Evolutionary conservation across 495 filamentous ascomycete genomes (phyloP).

Genomic region (Oidiodendron maius): DNA sequence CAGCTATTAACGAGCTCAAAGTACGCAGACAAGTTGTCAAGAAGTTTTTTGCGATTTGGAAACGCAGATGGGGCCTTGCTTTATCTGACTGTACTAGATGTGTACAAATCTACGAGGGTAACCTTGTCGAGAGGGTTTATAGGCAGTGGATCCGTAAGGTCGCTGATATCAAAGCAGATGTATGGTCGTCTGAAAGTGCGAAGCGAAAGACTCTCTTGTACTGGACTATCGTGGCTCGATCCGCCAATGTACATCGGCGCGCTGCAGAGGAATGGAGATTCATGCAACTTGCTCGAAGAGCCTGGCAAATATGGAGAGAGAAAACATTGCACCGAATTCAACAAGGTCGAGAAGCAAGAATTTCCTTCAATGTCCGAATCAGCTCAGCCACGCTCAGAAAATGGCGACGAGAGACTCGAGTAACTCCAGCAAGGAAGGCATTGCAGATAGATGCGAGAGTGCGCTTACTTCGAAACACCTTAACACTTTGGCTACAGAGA

Average conservation of each 20-base stretch:
- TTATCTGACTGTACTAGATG: conserved; percentile 34
- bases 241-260: conserved; percentile 8
- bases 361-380: conserved; percentile 23
- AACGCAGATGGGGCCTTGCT: conserved; percentile 31
- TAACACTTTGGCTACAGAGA: conserved; percentile 46
- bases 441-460: conserved; percentile 40
- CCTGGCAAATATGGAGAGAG: conserved; percentile 25
- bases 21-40: conserved; percentile 53
- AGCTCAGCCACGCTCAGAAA: conserved; percentile 8
- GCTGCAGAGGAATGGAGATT: conserved; percentile 10
- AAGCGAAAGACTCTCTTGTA: conserved; percentile 37
- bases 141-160: conserved; percentile 53
- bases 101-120: conserved; percentile 34
- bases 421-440: conserved; percentile 41
- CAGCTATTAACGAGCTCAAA: conserved; percentile 62
- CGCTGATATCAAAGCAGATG: conserved; percentile 47
- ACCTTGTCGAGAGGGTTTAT: conserved; percentile 38
- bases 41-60: conserved; percentile 54
- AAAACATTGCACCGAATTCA: conserved; percentile 9
- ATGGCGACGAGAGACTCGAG: conserved; percentile 36
- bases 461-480: conserved; percentile 42
- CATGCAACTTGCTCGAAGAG: conserved; percentile 16
- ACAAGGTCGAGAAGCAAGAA: conserved; percentile 14
- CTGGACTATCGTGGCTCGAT: conserved; percentile 17
- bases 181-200: conserved; percentile 41